Conservation (phyloP, 768 basidiomycete genomes). For the Suillus variegatus region DNA sequence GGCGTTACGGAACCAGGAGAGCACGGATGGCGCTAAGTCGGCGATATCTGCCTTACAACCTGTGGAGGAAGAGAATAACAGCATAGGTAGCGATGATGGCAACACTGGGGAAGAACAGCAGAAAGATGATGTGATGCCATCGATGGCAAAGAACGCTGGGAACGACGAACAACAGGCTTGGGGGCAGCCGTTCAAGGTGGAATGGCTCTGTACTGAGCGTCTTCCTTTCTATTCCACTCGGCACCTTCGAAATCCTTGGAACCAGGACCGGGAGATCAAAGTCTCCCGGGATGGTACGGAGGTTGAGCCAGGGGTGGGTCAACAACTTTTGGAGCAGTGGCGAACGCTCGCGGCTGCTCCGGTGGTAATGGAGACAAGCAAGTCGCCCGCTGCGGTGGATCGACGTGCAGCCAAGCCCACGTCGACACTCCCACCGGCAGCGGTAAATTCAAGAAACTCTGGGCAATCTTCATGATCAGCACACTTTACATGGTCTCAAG, state of each 20-base stretch:
- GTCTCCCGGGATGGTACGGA: conserved; percentile 92
- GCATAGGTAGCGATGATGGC: conserved; percentile 16
- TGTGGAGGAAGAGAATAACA: conserved; percentile 24
- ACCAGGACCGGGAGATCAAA: conserved; percentile 79
- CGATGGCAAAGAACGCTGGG: not conserved
- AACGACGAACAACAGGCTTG: conserved; percentile 40
- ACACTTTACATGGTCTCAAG: not conserved
- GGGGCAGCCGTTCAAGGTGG: conserved; percentile 80
- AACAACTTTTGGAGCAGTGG: conserved; percentile 74
- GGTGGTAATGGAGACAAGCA: conserved; percentile 4
- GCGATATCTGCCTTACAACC: conserved; percentile 17
- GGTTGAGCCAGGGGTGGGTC: conserved; percentile 77
- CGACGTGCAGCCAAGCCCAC: conserved; percentile 13
- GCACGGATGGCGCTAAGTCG: conserved; percentile 21
- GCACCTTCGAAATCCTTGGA: conserved; percentile 91
- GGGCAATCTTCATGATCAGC: conserved; percentile 2
- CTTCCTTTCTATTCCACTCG: conserved; percentile 77
- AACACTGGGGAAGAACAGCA: conserved; percentile 23
- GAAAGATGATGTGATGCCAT: conserved; percentile 14
- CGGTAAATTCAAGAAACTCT: not conserved
- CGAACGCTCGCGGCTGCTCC: conserved; percentile 32
- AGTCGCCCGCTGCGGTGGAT: not conserved
- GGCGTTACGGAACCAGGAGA: conserved; percentile 24
- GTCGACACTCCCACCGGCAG: not conserved
- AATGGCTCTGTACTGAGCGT: conserved; percentile 75